phyloP scores from a whole-genome alignment of 148 eudicot species.

The Dysphania ambrosioides region DNA sequence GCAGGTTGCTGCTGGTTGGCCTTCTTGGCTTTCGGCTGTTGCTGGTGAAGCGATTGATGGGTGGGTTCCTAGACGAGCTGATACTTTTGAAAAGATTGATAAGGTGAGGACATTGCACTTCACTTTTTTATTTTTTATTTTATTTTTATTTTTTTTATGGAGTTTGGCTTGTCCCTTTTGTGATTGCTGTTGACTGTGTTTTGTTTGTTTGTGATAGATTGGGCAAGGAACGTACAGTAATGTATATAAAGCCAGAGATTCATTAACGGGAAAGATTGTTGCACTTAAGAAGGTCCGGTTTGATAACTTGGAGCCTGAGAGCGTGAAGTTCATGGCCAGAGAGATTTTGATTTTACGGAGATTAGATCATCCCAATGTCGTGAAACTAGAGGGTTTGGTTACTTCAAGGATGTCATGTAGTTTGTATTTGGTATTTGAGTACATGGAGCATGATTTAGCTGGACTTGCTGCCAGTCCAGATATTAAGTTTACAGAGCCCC shows the following conservation, averaged over 20 bases:
- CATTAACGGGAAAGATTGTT: slow-evolving; percentile 73
- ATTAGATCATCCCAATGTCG: slow-evolving; percentile 84
- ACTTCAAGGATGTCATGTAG: slow-evolving; percentile 97
- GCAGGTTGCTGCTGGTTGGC: slow-evolving; percentile 99
- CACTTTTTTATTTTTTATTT: too few relatives aligned
- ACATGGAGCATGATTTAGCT: slow-evolving; percentile 94
- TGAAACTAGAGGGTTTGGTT: slow-evolving; percentile 86
- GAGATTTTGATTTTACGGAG: slow-evolving; percentile 83
- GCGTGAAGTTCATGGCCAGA: slow-evolving; percentile 92
- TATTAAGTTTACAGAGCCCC: slow-evolving; percentile 78
- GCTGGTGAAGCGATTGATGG: slow-evolving; percentile 91
- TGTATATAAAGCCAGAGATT: slow-evolving; percentile 94
- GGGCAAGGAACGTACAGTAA: slow-evolving; percentile 97
- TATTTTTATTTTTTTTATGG: too few relatives aligned
- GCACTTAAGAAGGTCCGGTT: slow-evolving; percentile 91
- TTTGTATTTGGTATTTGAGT: slow-evolving; percentile 86
- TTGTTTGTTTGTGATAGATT: slow-evolving; percentile 44
- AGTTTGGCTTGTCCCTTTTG: slow-evolving; percentile 10
- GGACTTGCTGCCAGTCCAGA: slow-evolving; percentile 93
- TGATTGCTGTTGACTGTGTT: slow-evolving; percentile 13
- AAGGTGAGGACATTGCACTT: slow-evolving; percentile 45
- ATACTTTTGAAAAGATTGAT: slow-evolving; percentile 89
- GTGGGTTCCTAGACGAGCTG: slow-evolving; percentile 94
- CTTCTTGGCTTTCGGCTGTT: slow-evolving; percentile 87
- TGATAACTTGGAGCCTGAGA: slow-evolving; percentile 92